Base-by-base conservation (phyloP, 1,284 basidiomycete genomes). In the Ceratobasidium theobromae region DNA sequence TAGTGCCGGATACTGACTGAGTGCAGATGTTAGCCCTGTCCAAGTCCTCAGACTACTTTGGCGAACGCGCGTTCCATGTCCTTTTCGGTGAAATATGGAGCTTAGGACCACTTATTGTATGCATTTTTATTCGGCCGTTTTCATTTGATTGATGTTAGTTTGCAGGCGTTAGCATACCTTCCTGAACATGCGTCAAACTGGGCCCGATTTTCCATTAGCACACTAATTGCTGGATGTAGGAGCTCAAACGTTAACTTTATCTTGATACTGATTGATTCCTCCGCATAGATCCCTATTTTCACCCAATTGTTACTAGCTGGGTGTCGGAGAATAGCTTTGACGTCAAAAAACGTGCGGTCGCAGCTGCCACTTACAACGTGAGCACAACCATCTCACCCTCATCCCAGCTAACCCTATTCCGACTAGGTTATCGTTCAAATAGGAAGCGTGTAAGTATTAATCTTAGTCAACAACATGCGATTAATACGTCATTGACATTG, bases 291-390 rank as follows among this genome's bases (percentile, higher is more conserved):
- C 55, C 55, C 3, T 58, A 58, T n/a, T 58, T 58, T 18, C 55
- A 58, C 18, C 55, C 55, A 18, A 48, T 58, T 48, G 55, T 58
- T n/a, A 58, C 55, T 18, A 58, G 55, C 35, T 58, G 41, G 55
- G 55, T 58, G 41, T 48, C 55, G 35, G 55, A 48, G 28, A 58
- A 58, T 23, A 58, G 55, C 43, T 58, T 58, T 58, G 55, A 58
- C 55, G 55, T 58, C 43, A 58, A 58, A 23, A 58, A 58, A 28
- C 55, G 55, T 5, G 55, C 55, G 12, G 55, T 58, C 43, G 55
- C 55, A 11, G 55, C 55, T 48, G 55, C 55, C 6, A 58, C 55
- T 18, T 58, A 48, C 55, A 58, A 58, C 21, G 55, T 48, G 6
- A 32, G 55, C 18, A 11, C 18, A 45, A 9, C 9, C 43, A 45